A percentile compares a stretch with the other conserved stretches of the same genome.
phyloP scores from a whole-genome alignment of 106 monocot genomes.

The Posidonia australis region DNA sequence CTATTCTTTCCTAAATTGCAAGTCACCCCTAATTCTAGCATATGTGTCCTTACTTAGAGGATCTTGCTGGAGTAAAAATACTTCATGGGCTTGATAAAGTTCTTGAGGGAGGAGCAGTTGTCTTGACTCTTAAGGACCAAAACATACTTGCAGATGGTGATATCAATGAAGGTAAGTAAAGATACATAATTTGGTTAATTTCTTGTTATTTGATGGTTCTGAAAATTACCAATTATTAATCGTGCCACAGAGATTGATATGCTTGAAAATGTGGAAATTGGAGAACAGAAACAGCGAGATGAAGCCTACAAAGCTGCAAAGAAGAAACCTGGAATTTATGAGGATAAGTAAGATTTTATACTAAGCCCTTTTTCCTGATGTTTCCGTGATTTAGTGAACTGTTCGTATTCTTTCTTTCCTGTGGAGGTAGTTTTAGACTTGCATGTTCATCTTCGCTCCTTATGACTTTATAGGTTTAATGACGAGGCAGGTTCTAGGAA shows the following conservation, averaged over 20 bases:
- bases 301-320: conserved; percentile 75
- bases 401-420: background rate
- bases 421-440: too few relatives aligned
- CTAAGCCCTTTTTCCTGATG: background rate
- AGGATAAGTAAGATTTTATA: conserved; percentile 52
- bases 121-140: conserved; percentile 93
- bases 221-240: background rate
- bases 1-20: background rate
- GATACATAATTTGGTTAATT: background rate
- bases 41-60: conserved; percentile 24
- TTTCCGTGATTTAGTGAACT: background rate
- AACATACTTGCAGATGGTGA: conserved; percentile 77
- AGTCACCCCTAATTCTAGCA: background rate
- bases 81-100: conserved; percentile 97
- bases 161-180: conserved; percentile 71
- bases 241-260: conserved; percentile 57
- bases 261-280: conserved; percentile 99
- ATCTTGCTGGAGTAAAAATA: conserved; percentile 87
- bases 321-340: conserved; percentile 61
- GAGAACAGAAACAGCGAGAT: conserved; percentile 85
- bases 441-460: background rate
- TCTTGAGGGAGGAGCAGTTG: conserved; percentile 90
- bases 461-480: conserved; percentile 38
- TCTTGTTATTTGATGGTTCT: background rate
- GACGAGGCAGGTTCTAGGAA: conserved; percentile 43